Evolutionary conservation across 495 filamentous ascomycete species (phyloP), one percentile per base, ranked within the genome.

Genomic region (Endocarpon pusillum): DNA sequence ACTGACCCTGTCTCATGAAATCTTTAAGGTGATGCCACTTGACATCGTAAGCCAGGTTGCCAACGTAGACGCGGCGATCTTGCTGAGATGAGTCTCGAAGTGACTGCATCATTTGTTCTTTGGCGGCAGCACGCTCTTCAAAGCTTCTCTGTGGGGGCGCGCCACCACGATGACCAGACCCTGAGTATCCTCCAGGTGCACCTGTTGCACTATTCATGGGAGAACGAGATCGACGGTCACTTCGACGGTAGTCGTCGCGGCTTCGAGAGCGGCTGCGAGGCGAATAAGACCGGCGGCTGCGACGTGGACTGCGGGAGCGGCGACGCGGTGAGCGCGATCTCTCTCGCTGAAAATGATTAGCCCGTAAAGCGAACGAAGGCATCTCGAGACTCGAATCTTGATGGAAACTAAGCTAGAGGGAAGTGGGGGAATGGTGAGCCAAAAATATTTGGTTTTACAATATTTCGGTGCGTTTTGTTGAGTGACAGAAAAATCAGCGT

Each of bases 1-100:
- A 52, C 49, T 35, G 59, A 96, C 89, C 89, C 74, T 93, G 80
- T 71, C 89, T 75, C 89, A 97, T 97, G 57, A 96, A 96, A 64
- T 97, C 89, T 66, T 97, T 97, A 27, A 97, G 70, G 48, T 94
- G 87, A 66, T 94, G 86, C 91, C 91, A 97, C 62, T 97, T 97
- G 47, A 97, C 89, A 71, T 97, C 89, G 61, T 97, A 97, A 26
- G 84, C 85, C 42, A 97, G 68, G 49, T 97, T 97, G 60, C 89
- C 89, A 52, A 97, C 91, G 61, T 97, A 97, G 72, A 97, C 89
- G 26, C 87, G 84, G 47, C 89, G 87, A 66, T 96, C 89, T 61
- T 96, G 89, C 56, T 94, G 89, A 44, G 89, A 96, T 11, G 79
- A 77, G 45, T 94, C 89, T 46, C 83, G 74, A 42, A 94, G 73